Base-by-base conservation (phyloP, 768 basidiomycete species). In the Trametes maxima region DNA sequence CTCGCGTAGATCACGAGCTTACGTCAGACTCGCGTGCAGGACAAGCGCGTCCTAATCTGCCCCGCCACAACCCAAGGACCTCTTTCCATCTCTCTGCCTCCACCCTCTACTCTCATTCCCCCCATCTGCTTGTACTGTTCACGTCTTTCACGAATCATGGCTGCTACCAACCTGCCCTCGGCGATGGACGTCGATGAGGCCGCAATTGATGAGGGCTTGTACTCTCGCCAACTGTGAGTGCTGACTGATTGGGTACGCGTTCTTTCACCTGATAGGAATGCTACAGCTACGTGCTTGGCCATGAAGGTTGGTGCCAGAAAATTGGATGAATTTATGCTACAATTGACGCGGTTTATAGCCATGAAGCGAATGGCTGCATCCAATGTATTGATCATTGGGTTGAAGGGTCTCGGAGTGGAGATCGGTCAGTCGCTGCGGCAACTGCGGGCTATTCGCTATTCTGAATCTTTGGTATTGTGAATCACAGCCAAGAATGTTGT, bases 341-440 rank as follows among this genome's bases (percentile, higher is more conserved):
- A 22, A 46, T 64, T 74, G 51, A 77, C 52, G 35, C 10, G 21
- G 33, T 46, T 25, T 47, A n/a, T 67, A 98, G 96, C 96, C 46
- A 98, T 98, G 97, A 97, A 97, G 82, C 89, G 88, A 71, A 98
- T 99, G 97, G 96, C 97, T 7, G 80, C 85, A 16, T 98, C 95
- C 39, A 97, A 97, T 71, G 90, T 98, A 43, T 84, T 99, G 64
- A 86, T 99, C 64, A 88, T 97, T 47, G 97, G 97, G 11, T 76
- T 94, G 71, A 88, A 90, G 59, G 97, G 97, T 55, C 76, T 99
- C 59, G 96, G 97, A 46, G 92, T 92, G 59, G 97, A 99, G 77
- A 97, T 98, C 69, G 96, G 95, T 87, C 67, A 67, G 67, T 65
- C 12, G 35, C 49, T 59, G 19, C 48, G 60, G 47, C 14, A 21